Conservation (phyloP, 306 rosid species). For the Sophora flavescens region DNA sequence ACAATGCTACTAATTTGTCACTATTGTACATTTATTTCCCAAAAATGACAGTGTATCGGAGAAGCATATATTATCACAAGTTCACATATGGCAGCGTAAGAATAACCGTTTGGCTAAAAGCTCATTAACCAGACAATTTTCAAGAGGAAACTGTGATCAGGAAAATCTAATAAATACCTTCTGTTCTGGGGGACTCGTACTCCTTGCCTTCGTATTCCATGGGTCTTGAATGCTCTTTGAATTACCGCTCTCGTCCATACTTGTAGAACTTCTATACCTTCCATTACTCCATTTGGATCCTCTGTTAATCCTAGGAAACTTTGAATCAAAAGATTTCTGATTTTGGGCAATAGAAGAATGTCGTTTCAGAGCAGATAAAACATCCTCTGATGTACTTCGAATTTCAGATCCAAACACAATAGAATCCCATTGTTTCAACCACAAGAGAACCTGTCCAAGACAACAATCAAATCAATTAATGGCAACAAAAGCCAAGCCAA, state of each 20-base stretch:
- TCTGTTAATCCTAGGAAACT: slow-evolving; percentile 59
- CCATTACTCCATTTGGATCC: slow-evolving; percentile 63
- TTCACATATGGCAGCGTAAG: not conserved
- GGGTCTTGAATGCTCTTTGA: slow-evolving; percentile 59
- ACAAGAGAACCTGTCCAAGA: slow-evolving; percentile 77
- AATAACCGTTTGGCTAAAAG: slow-evolving; percentile 21
- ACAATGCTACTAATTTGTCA: slow-evolving; percentile 8
- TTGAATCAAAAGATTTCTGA: slow-evolving; percentile 61
- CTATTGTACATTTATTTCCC: slow-evolving; percentile 28
- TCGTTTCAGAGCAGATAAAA: slow-evolving; percentile 84
- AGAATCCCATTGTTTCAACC: slow-evolving; percentile 98
- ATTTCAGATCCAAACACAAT: slow-evolving; percentile 88
- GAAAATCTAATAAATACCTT: slow-evolving; percentile 58
- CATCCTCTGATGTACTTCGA: slow-evolving; percentile 84
- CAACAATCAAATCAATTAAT: slow-evolving; percentile 36
- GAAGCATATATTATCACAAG: slow-evolving; percentile 10
- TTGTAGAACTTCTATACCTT: slow-evolving; percentile 52
- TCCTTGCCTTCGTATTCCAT: slow-evolving; percentile 59
- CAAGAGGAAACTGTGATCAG: slow-evolving; percentile 25
- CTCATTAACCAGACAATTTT: slow-evolving; percentile 12
- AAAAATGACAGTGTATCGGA: not conserved
- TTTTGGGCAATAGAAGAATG: slow-evolving; percentile 80
- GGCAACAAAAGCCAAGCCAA: slow-evolving; percentile 30
- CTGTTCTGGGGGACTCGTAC: slow-evolving; percentile 77
- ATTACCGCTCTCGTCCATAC: slow-evolving; percentile 50